Conservation (phyloP, 352 stramenopile genomes). For the Globisporangium emineosum region DNA sequence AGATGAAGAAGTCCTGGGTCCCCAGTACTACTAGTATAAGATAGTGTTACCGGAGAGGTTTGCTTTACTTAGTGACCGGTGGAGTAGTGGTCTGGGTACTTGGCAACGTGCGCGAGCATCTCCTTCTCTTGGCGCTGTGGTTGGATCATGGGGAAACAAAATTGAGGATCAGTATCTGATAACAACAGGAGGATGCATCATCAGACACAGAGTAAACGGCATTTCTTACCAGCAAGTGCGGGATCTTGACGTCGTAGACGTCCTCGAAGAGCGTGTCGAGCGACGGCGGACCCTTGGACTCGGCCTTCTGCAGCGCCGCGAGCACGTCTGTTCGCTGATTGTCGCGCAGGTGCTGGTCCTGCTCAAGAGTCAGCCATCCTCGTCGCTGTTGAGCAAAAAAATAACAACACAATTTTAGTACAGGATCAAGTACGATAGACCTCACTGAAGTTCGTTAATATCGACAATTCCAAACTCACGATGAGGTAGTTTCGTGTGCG, state of each 20-base stretch:
- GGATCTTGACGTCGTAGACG: slow-evolving; percentile 95
- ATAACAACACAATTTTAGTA: not conserved
- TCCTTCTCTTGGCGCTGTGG: slow-evolving; percentile 90
- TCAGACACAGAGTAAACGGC: too few relatives aligned
- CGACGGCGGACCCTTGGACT: slow-evolving; percentile 86
- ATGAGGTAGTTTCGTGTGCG: slow-evolving; percentile 91
- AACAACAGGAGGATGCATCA: too few relatives aligned
- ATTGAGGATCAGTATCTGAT: not conserved
- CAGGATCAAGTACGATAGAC: not conserved
- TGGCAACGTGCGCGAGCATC: slow-evolving; percentile 89
- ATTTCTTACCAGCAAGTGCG: slow-evolving; percentile 89
- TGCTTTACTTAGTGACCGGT: slow-evolving; percentile 32
- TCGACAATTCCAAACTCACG: slow-evolving; percentile 27
- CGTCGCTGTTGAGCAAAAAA: slow-evolving; percentile 28
- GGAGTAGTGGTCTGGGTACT: slow-evolving; percentile 92
- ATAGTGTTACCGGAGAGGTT: not conserved
- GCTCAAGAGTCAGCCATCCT: slow-evolving; percentile 87
- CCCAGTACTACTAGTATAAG: not conserved
- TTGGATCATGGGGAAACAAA: not conserved
- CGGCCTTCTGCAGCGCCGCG: slow-evolving; percentile 82
- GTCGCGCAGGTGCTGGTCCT: slow-evolving; percentile 80
- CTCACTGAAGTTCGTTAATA: not conserved
- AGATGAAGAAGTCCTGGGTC: not conserved
- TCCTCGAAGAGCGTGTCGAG: slow-evolving; percentile 96
- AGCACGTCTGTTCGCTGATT: slow-evolving; percentile 88